phyloP scores from a whole-genome alignment of 1,284 basidiomycete genomes.

The Ustilago sp. region DNA sequence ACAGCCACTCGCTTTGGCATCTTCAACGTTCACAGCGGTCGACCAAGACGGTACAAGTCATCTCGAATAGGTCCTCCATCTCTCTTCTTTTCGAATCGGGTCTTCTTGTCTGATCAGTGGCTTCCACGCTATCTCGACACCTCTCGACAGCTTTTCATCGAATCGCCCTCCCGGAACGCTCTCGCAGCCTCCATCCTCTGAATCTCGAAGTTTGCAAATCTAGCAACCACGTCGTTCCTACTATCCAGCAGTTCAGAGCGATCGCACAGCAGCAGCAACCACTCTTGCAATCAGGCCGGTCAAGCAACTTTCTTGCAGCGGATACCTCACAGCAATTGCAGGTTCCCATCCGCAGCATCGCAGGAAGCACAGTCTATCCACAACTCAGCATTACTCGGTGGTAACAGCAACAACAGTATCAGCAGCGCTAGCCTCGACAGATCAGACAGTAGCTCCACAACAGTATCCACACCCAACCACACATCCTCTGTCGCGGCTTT shows the following conservation, averaged over 20 bases:
- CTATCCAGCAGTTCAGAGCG: slow-evolving; percentile 12
- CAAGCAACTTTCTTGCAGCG: slow-evolving; percentile 11
- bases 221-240: slow-evolving; percentile 31
- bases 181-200: background rate
- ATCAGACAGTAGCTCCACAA: background rate
- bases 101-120: background rate
- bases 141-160: background rate
- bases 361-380: slow-evolving; percentile 11
- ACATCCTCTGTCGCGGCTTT: slow-evolving; percentile 8
- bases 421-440: background rate
- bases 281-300: background rate
- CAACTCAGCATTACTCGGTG: background rate
- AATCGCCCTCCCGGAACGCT: background rate
- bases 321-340: slow-evolving; percentile 23
- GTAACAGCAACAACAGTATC: background rate
- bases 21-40: background rate
- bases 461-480: background rate
- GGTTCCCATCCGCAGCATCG: slow-evolving; percentile 31
- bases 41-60: background rate
- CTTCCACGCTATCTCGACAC: background rate
- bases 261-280: slow-evolving; percentile 20
- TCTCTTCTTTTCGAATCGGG: background rate
- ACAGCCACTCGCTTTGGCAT: background rate
- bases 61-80: background rate
- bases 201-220: background rate